phyloP scores from a whole-genome alignment of 768 basidiomycete species.

The Leccinellum luteum region DNA sequence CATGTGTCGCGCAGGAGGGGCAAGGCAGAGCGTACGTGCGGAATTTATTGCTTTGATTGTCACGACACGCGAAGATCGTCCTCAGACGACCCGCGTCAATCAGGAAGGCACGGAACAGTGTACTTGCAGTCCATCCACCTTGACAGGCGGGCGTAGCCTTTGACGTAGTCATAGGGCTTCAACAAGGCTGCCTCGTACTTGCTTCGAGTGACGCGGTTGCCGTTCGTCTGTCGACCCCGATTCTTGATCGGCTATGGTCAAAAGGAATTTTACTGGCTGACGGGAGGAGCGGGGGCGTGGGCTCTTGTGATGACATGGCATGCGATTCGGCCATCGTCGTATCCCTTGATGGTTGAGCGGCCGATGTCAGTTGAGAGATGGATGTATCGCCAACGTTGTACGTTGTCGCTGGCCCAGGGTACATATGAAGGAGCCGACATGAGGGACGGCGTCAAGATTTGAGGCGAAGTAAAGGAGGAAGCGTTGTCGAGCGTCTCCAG shows the following conservation, averaged over 20 bases:
- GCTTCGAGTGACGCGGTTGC: constrained; percentile 84
- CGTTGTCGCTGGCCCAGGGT: constrained; percentile 14
- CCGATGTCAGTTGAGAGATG: constrained; percentile 10
- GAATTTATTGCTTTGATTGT: too few relatives aligned
- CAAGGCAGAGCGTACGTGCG: too few relatives aligned
- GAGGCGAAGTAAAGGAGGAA: constrained; percentile 67
- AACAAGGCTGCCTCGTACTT: constrained; percentile 96
- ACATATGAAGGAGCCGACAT: too few relatives aligned
- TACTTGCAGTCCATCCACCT: constrained; percentile 59
- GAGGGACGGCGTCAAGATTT: constrained; percentile 46
- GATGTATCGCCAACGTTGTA: constrained; percentile 12
- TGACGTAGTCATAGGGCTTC: constrained; percentile 96
- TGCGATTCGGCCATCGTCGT: constrained; percentile 23
- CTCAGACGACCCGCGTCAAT: too few relatives aligned
- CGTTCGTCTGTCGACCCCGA: constrained; percentile 88
- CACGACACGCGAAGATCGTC: too few relatives aligned
- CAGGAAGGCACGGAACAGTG: too few relatives aligned
- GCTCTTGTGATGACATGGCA: constrained; percentile 35
- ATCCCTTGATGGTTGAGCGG: constrained; percentile 23
- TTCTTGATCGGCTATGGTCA: constrained; percentile 94
- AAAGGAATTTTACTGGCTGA: constrained; percentile 80
- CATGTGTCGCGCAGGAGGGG: too few relatives aligned
- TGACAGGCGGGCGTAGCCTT: constrained; percentile 87
- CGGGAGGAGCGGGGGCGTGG: constrained; percentile 55
- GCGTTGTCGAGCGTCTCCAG: constrained; percentile 85